These are phyloP conservation scores for Skeletonema costatum DNA, from an alignment of 108 stramenopile genomes.

Conservation along the genomic window DNA sequence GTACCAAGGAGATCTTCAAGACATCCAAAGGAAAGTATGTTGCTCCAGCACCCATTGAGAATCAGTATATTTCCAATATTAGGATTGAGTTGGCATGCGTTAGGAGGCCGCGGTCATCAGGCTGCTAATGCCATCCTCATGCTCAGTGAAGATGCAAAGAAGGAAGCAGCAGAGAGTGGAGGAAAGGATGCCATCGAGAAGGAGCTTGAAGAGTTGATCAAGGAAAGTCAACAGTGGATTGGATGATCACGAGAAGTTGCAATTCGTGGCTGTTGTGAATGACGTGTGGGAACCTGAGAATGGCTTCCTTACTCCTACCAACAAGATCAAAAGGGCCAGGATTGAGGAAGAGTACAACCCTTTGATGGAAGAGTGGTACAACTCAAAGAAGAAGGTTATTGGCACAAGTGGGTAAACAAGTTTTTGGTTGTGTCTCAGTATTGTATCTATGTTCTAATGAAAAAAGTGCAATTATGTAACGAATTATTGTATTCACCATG, in stretches of 20 bases:
- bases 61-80: constrained; percentile 53
- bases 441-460: neutral
- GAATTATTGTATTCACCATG: neutral
- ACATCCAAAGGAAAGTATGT: constrained; percentile 85
- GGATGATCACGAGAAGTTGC: constrained; percentile 67
- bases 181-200: constrained; percentile 39
- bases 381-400: constrained; percentile 71
- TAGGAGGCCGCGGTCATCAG: constrained; percentile 63
- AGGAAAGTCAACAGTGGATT: constrained; percentile 54
- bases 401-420: constrained; percentile 52
- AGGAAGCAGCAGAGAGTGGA: neutral
- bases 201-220: constrained; percentile 57
- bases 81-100: constrained; percentile 75
- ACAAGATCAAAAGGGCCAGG: constrained; percentile 73
- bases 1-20: constrained; percentile 88
- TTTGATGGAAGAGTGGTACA: constrained; percentile 73
- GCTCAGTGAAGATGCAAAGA: constrained; percentile 64
- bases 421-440: too few relatives aligned
- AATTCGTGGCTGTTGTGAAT: constrained; percentile 76
- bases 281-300: constrained; percentile 86
- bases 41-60: constrained; percentile 82
- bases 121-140: constrained; percentile 70
- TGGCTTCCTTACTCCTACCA: constrained; percentile 82
- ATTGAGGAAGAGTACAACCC: constrained; percentile 70
- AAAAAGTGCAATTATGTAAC: neutral